Evolutionary conservation across 345 rosid genomes (phyloP).

Genomic region (Triadica sebifera): DNA sequence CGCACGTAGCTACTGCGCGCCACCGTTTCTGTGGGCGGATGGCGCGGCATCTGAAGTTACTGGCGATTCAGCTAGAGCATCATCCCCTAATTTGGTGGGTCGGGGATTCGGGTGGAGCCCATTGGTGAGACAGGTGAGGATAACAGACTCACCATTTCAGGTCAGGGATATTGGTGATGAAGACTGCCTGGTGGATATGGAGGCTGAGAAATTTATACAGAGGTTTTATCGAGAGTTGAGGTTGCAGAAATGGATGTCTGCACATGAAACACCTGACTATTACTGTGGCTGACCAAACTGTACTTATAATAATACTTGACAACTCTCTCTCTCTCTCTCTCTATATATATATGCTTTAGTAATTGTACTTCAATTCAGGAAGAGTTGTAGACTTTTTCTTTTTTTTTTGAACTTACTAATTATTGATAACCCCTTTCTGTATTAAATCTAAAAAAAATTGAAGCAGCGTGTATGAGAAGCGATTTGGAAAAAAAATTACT

Average conservation of each 20-base stretch:
- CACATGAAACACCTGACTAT: background rate
- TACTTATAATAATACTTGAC: no score
- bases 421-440: no score
- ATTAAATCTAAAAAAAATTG: no score
- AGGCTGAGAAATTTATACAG: constrained; percentile 42
- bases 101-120: no score
- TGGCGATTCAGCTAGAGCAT: background rate
- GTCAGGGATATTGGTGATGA: constrained; percentile 19
- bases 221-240: constrained; percentile 37
- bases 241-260: constrained; percentile 31
- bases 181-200: constrained; percentile 32
- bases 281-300: background rate
- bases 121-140: constrained; percentile 23
- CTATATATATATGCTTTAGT: no score
- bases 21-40: background rate
- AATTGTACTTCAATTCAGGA: background rate
- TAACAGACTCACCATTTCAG: constrained; percentile 42
- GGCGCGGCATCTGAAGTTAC: constrained; percentile 2
- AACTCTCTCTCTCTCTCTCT: no score
- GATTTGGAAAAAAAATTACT: no score
- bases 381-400: no score
- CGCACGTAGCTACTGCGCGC: background rate
- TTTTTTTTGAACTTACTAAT: no score
- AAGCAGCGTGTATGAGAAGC: no score
- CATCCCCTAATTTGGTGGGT: constrained; percentile 25